phyloP scores from a whole-genome alignment of 495 filamentous ascomycete genomes.

The Alectoria sarmentosa region DNA sequence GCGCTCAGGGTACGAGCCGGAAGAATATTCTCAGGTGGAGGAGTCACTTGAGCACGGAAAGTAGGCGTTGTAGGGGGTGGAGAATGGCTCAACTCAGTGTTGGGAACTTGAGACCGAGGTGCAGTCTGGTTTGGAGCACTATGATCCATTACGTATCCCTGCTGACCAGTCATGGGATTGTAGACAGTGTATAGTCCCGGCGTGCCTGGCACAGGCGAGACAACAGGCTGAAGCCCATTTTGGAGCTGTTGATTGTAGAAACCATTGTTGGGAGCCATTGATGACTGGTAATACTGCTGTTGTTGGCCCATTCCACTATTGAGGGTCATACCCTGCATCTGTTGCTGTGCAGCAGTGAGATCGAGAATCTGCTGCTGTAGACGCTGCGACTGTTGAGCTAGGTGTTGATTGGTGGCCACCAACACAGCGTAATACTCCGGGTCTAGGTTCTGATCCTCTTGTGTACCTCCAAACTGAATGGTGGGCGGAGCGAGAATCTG shows the following conservation, averaged over 20 bases:
- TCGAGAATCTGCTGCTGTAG: conserved; percentile 57
- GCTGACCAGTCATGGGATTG: conserved; percentile 76
- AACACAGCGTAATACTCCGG: conserved; percentile 76
- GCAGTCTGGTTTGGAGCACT: conserved; percentile 32
- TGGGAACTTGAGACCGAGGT: conserved; percentile 34
- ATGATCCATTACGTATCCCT: conserved; percentile 62
- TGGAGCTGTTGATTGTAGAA: conserved; percentile 65
- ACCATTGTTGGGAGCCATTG: conserved; percentile 41
- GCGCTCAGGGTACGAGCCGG: conserved; percentile 22
- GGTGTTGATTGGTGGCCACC: conserved; percentile 74
- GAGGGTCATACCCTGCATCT: conserved; percentile 55
- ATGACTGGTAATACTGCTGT: conserved; percentile 34
- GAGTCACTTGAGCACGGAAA: conserved; percentile 71
- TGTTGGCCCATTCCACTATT: conserved; percentile 39
- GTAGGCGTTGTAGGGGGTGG: conserved; percentile 47
- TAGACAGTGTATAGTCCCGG: conserved; percentile 73
- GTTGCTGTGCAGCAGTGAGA: conserved; percentile 62
- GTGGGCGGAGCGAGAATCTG: conserved; percentile 81
- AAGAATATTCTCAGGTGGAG: conserved; percentile 52
- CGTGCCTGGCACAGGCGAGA: conserved; percentile 59
- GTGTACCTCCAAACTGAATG: conserved; percentile 58
- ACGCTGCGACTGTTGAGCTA: conserved; percentile 83
- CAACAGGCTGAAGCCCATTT: conserved; percentile 64
- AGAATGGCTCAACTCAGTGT: conserved; percentile 32
- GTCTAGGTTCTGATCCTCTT: conserved; percentile 62